Base-by-base conservation (phyloP, 441 rosid genomes). In the Eruca vesicaria region DNA sequence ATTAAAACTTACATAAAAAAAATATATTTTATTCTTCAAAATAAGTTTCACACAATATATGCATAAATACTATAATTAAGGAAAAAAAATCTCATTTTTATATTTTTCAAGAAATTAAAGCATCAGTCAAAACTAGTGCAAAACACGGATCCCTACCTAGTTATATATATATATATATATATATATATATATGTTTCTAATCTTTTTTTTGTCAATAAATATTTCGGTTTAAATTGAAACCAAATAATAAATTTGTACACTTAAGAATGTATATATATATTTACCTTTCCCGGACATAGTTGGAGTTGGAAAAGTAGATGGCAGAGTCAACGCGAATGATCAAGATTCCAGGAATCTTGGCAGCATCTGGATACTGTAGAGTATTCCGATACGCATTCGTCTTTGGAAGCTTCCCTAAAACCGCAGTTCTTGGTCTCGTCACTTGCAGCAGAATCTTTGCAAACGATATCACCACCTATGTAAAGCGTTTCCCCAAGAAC, bases 271-370 rank as follows among this genome's bases (percentile, higher is more conserved):
- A 18, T 72, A 41, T 21, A 12, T 60, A 14, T 48, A 55, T 56
- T 7, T 71, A 85, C 92, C 92, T 88, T 72, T 88, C 92, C 43
- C 83, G 86, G 35, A 86, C 65, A 65, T 88, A 86, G 74, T 88
- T 86, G 62, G 92, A 84, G 79, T 88, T 88, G 23, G 89, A 88
- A 65, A 88, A 88, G 76, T 88, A 88, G 14, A 88, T 86, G 19
- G 92, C 90, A 0, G 92, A 85, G 66, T 88, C 92, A 77, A 88
- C 80, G 71, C 92, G 81, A 8, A 88, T 84, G 31, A 86, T 88
- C 81, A 86, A 57, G 61, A 86, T 61, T 38, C 92, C 90, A 0
- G 90, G 84, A 74, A 84, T 78, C 62, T 77, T 79, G 0, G 67
- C 20, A 15, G 93, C 90, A 8, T 84, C 83, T 1, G 93, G 92